Evolutionary conservation across 495 filamentous ascomycete species (phyloP).

Genomic region (Penicillium cosmopolitanum): DNA sequence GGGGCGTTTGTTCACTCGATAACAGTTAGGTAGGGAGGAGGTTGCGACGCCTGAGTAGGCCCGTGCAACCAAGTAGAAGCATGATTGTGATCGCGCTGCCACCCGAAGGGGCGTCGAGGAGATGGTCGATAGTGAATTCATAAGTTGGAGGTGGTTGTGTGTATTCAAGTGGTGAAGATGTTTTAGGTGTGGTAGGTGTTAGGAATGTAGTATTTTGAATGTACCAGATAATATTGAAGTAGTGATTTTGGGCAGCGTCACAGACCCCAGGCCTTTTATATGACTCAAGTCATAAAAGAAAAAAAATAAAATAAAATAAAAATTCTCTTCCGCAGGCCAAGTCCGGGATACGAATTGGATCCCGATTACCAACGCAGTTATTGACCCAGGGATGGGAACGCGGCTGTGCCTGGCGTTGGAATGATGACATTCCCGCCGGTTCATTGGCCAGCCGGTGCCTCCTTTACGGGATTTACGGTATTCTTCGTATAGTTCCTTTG

Average conservation of each 20-base stretch:
- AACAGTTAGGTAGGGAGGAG: constrained; percentile 21
- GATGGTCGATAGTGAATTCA: constrained; percentile 26
- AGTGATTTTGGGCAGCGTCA: constrained; percentile 1
- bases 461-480: not conserved
- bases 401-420: constrained; percentile 15
- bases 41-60: constrained; percentile 31
- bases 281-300: not conserved
- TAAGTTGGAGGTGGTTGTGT: not conserved
- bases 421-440: constrained; percentile 10
- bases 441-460: constrained; percentile 14
- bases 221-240: not conserved
- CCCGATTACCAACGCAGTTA: constrained; percentile 8
- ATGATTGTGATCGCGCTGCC: constrained; percentile 31
- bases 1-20: constrained; percentile 17
- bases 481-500: not conserved
- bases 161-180: not conserved
- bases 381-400: not conserved
- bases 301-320: not conserved
- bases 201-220: not conserved
- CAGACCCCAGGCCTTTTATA: constrained; percentile 2
- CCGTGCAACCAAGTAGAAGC: constrained; percentile 31
- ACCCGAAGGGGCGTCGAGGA: constrained; percentile 39
- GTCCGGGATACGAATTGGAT: constrained; percentile 5
- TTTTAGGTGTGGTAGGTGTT: too few species aligned
- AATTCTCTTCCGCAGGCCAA: not conserved